Evolutionary conservation across 768 basidiomycete genomes (phyloP).

Genomic region (Gyrodon lividus): DNA sequence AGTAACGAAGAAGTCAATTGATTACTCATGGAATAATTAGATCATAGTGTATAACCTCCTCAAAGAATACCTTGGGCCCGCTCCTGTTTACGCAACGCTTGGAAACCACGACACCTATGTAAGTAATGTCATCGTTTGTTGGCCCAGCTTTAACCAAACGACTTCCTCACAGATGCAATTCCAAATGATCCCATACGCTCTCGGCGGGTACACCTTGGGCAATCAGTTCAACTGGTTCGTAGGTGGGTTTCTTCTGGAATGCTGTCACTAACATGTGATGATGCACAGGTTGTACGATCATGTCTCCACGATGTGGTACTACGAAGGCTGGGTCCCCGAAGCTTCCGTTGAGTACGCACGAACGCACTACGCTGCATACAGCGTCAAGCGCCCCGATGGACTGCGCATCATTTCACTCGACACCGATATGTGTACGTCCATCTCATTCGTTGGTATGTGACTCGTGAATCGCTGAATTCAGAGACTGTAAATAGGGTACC

Average conservation of each 20-base stretch:
- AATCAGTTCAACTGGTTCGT: constrained; percentile 43
- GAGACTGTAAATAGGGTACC: constrained; percentile 28
- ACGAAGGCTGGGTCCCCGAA: constrained; percentile 45
- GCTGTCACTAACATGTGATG: background rate
- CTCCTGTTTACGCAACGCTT: constrained; percentile 66
- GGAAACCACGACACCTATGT: constrained; percentile 79
- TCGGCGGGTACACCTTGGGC: constrained; percentile 32
- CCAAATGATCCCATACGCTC: constrained; percentile 40
- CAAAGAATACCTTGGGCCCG: constrained; percentile 53
- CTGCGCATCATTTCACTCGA: constrained; percentile 51
- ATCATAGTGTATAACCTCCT: constrained; percentile 61
- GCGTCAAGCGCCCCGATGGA: constrained; percentile 42
- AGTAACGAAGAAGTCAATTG: background rate
- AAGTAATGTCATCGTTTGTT: background rate
- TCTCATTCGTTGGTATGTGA: background rate
- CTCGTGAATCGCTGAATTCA: background rate
- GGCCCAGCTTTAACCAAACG: background rate
- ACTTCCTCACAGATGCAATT: constrained; percentile 11
- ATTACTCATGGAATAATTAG: constrained; percentile 29
- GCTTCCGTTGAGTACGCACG: constrained; percentile 38
- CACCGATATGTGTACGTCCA: constrained; percentile 45
- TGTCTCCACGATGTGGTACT: constrained; percentile 43
- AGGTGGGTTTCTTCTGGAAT: background rate
- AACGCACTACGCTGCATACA: constrained; percentile 48
- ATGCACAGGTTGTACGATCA: constrained; percentile 48